Conservation (phyloP, 176 grass and related monocot species). For the Musa itinerans region DNA sequence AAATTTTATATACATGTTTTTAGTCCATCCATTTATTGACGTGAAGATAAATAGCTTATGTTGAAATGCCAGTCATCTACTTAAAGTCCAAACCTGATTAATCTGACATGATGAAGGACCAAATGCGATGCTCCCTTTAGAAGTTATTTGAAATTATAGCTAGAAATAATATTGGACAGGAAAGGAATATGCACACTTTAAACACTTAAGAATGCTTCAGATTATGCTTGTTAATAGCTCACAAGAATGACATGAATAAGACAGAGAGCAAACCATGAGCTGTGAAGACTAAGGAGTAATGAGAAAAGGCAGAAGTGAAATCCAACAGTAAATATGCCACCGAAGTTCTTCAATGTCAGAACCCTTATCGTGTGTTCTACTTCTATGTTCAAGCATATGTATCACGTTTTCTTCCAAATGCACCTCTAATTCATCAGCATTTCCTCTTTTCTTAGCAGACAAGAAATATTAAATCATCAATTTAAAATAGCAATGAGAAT, state of each 20-base stretch:
- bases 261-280: background rate
- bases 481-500: background rate
- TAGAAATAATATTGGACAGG: background rate
- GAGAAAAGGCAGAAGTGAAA: too few species aligned
- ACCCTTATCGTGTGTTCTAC: too few species aligned
- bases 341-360: too few species aligned
- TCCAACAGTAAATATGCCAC: too few species aligned
- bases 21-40: background rate
- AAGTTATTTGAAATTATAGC: background rate
- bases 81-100: too few species aligned
- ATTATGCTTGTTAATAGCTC: background rate
- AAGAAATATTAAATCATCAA: slow-evolving; percentile 11
- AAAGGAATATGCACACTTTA: background rate
- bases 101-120: background rate
- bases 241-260: background rate
- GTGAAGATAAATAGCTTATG: too few species aligned
- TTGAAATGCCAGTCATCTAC: too few species aligned
- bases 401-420: too few species aligned
- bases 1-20: too few species aligned
- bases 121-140: background rate
- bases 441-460: background rate
- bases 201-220: background rate
- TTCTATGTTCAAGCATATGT: too few species aligned
- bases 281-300: too few species aligned
- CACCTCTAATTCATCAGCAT: too few species aligned